Evolutionary conservation across 2,329 filamentous ascomycete species (phyloP), one percentile per base, ranked within the genome.

Genomic region (Lecanoromycetidae sp.): DNA sequence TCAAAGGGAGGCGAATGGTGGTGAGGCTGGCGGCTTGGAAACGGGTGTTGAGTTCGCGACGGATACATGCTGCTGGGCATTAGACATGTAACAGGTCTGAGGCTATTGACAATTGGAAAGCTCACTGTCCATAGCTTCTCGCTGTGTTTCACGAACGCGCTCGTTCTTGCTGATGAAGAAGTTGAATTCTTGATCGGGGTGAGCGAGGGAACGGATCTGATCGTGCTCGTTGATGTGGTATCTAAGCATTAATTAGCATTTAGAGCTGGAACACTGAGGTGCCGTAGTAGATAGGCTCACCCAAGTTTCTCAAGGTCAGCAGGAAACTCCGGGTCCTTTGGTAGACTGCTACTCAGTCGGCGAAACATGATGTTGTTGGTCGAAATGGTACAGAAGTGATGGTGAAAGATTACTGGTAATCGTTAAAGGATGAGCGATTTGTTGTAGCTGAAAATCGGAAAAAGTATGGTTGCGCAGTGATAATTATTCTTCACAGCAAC

Each of bases 171-270:
- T 82, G 44, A 84, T 63, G 60, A 79, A 81, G 70, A 75, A 94
- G 55, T 84, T 75, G 69, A 86, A 94, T 59, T 80, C 81, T 54
- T 74, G 69, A 23, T 81, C 72, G 0, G 82, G 79, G 29, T 86
- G 68, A 19, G 74, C 68, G 46, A 84, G 80, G 51, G 72, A 79
- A 39, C 84, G 79, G 52, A 94, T 75, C 57, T 90, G 78, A 55
- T 90, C 85, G 0, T 79, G 64, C 0, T 80, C 72, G 55, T 85
- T 87, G 65, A 94, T 65, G 60, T 85, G 88, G 64, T 87, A 93
- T 35, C 86, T 88, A 10, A 9, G 12, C 17, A 10, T n/a, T 2
- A 23, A 3, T 29, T 20, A 43, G 40, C 22, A 42, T 15, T 44
- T 5, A 10, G 15, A 5, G 7, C 5, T 35, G 17, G 29, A 40